Base-by-base conservation (phyloP, 768 basidiomycete genomes). In the Collybia mongolica region DNA sequence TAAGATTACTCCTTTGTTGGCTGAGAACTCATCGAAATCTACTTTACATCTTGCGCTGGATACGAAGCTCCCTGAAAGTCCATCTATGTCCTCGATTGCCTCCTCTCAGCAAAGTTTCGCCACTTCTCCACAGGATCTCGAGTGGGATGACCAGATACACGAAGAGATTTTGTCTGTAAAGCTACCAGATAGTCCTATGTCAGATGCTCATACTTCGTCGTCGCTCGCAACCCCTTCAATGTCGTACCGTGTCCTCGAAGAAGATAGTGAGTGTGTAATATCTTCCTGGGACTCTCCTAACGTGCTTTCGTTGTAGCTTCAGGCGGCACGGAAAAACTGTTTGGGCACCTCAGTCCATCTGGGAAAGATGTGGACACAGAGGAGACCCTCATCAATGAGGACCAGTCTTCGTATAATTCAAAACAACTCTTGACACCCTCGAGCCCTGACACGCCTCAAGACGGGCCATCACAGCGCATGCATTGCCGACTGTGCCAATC, bases 401-500 rank as follows among this genome's bases (percentile, higher is more conserved):
- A 32, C 14, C 32, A 32, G 14, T 32, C 32, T 11, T 32, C 32
- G 11, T 32, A 32, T 14, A 32, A 32, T 32, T 32, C 32, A 2
- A 32, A 32, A 32, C 32, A 14, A 9, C 32, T 9, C 11, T 32
- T 32, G 14, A 2, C 11, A 3, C 11, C 32, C 11, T 12, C 32
- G 32, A 32, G 11, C 11, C 5, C 11, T 3, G 11, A 12, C 14
- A 32, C 32, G 7, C 11, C 32, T 9, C 32, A 9, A 12, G 32
- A 32, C 11, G 14, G 6, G 11, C 51, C 44, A 37, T 46, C 40
- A 23, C 49, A 58, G 38, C 58, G 60, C 5, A 58, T 81, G 43
- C 75, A 82, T 41, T 84, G 80, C 49, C 73, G 83, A 22, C 62
- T 72, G 1, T 84, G 82, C 54, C 64, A 69, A 5, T 60, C 65